A percentile compares a stretch with the other conserved stretches of the same genome.
phyloP scores from a whole-genome alignment of 1,139 yeast genomes.

The Nakaseomyces glabratus region DNA sequence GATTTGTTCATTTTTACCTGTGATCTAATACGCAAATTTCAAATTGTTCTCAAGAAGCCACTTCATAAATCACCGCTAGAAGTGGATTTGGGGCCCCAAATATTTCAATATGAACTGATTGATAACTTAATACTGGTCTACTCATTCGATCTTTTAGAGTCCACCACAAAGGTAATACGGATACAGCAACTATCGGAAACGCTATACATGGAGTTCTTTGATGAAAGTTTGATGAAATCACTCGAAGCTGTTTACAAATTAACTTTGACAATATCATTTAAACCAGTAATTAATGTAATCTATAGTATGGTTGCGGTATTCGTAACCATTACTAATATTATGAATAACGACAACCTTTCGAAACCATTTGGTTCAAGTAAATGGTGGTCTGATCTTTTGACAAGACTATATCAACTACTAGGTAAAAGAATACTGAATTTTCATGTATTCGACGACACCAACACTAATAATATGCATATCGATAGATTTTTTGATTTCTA shows the following conservation, averaged over 20 bases:
- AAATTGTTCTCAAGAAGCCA: conserved; percentile 23
- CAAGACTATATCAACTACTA: conserved; percentile 19
- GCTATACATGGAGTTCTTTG: conserved; percentile 17
- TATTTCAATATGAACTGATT: conserved; percentile 34
- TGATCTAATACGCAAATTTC: conserved; percentile 24
- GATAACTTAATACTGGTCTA: conserved; percentile 44
- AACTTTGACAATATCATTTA: conserved; percentile 27
- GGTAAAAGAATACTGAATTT: conserved; percentile 16
- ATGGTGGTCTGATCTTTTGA: conserved; percentile 26
- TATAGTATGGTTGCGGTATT: conserved; percentile 23
- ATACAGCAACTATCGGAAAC: conserved; percentile 14
- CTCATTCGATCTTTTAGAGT: conserved; percentile 49
- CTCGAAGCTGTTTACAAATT: conserved; percentile 22
- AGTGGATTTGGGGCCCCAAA: conserved; percentile 19
- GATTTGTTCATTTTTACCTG: conserved; percentile 21
- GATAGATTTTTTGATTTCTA: conserved; percentile 17
- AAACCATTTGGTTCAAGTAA: conserved; percentile 10
- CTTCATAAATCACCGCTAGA: conserved; percentile 17
- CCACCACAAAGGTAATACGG: conserved; percentile 24
- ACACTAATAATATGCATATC: conserved; percentile 10
- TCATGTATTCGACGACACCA: conserved; percentile 11
- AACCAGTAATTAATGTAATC: conserved; percentile 24
- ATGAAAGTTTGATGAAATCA: conserved; percentile 14
- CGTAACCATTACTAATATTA: conserved; percentile 18
- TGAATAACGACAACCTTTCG: conserved; percentile 4